Conservation (phyloP, 768 basidiomycete species). For the Boletales sp. region DNA sequence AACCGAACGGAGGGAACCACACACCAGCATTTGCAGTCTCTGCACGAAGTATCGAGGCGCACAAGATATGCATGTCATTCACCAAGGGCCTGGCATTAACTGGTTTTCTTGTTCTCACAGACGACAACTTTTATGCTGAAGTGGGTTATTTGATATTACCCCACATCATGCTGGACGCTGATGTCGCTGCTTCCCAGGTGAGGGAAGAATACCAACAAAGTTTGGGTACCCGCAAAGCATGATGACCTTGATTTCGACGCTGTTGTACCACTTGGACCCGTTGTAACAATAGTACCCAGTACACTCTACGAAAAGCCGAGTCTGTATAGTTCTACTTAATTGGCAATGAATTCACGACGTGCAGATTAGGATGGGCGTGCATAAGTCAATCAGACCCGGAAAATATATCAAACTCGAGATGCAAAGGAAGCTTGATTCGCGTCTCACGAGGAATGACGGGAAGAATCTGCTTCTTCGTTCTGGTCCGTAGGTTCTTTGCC, state of each 20-base stretch:
- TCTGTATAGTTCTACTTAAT: conserved; percentile 12
- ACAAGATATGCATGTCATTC: conserved; percentile 52
- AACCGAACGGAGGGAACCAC: conserved; percentile 70
- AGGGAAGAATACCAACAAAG: conserved; percentile 22
- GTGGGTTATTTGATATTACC: conserved; percentile 30
- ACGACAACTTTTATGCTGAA: conserved; percentile 53
- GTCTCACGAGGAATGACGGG: conserved; percentile 12
- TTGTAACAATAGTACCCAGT: conserved; percentile 17
- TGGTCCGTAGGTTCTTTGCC: conserved; percentile 32
- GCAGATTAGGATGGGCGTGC: conserved; percentile 18
- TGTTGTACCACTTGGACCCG: background rate
- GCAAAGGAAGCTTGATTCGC: conserved; percentile 2
- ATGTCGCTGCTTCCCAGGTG: conserved; percentile 14
- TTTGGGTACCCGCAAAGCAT: background rate
- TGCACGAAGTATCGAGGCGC: conserved; percentile 58
- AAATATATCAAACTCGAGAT: conserved; percentile 19
- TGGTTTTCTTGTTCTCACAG: conserved; percentile 55
- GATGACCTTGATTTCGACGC: background rate
- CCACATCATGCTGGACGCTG: background rate
- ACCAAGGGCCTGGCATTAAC: conserved; percentile 62
- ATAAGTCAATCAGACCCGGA: conserved; percentile 11
- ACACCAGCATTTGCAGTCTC: conserved; percentile 63
- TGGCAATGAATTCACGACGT: conserved; percentile 11
- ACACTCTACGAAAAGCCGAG: conserved; percentile 4
- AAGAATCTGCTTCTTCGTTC: conserved; percentile 14